Base-by-base conservation (phyloP, 2,329 filamentous ascomycete species). In the Didymellaceae sp. region DNA sequence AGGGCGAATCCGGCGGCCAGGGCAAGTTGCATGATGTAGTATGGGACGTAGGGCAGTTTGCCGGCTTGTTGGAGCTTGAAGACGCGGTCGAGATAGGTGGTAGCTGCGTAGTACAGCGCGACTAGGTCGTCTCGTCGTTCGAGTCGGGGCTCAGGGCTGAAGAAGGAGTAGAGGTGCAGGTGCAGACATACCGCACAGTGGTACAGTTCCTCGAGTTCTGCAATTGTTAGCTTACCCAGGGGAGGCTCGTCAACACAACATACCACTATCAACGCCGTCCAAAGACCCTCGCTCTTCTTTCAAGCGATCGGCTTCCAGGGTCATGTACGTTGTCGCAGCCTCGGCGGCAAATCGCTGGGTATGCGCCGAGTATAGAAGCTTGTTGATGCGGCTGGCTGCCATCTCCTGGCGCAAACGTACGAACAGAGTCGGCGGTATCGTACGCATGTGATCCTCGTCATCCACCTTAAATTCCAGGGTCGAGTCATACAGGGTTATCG, bases 11-110 rank as follows among this genome's bases (percentile, higher is more conserved):
- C 86, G 5, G 87, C 88, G 2, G 89, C 89, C n/a, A 92, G 84
- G 48, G 91, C 84, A 87, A 93, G 92, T 72, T 93, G 89, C 67
- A 91, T 86, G 43, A 93, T 84, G 71, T 92, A 92, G 68, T 88
- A 90, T 57, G 84, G 87, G 20, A 85, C 82, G 63, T 88, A 86
- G 40, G 82, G 81, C 21, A 91, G 76, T 40, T 87, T 80, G 39
- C 80, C 79, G 6, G 82, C 79, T 43, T 71, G 65, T 25, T 80
- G 45, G 8, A 89, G 77, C 50, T 85, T 81, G 54, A 80, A 77
- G 1, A 76, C 74, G 8, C 71, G 69, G 42, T 90, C 86, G 17
- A 91, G 79, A 65, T 91, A 91, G 52, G 79, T 79, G 31, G 83
- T 84, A 3, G 88, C 85, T 4, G 89, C 86, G 52, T 86, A 83